phyloP scores from a whole-genome alignment of 2,329 filamentous ascomycete species.

The Capronia epimyces region DNA sequence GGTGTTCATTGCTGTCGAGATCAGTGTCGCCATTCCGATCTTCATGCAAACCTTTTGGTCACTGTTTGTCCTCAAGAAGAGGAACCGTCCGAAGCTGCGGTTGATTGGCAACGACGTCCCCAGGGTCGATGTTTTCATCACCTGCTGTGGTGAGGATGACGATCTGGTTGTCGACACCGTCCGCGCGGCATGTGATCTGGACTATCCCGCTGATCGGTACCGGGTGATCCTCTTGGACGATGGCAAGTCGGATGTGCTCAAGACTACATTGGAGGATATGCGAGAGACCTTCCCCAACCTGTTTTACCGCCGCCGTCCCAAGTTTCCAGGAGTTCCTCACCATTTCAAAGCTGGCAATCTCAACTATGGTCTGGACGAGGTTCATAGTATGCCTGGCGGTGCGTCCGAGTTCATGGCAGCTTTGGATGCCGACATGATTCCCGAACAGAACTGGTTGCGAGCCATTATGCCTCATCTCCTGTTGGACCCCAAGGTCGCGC shows the following conservation, averaged over 20 bases:
- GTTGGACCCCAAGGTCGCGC: conserved; percentile 28
- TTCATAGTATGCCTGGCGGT: conserved; percentile 49
- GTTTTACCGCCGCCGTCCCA: conserved; percentile 41
- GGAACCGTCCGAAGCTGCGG: conserved; percentile 48
- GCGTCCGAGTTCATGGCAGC: conserved; percentile 48
- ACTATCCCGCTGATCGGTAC: conserved; percentile 51
- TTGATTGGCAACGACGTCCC: conserved; percentile 43
- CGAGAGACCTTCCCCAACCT: conserved; percentile 37
- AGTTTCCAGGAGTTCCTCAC: conserved; percentile 34
- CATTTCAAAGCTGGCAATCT: conserved; percentile 32
- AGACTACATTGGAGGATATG: conserved; percentile 35
- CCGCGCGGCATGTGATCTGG: conserved; percentile 47
- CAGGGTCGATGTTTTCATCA: conserved; percentile 53
- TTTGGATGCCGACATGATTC: conserved; percentile 35
- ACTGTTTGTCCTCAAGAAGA: conserved; percentile 53
- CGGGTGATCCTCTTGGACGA: conserved; percentile 54
- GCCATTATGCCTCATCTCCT: conserved; percentile 30
- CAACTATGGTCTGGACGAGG: conserved; percentile 54
- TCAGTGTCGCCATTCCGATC: conserved; percentile 47
- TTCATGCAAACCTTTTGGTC: conserved; percentile 56
- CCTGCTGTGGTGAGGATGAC: conserved; percentile 53
- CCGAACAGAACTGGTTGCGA: conserved; percentile 32
- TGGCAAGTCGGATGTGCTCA: conserved; percentile 35
- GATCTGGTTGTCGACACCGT: conserved; percentile 53
- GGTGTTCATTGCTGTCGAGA: conserved; percentile 53